Base-by-base conservation (phyloP, 2,329 filamentous ascomycete species). In the Rutstroemia sydowiana region DNA sequence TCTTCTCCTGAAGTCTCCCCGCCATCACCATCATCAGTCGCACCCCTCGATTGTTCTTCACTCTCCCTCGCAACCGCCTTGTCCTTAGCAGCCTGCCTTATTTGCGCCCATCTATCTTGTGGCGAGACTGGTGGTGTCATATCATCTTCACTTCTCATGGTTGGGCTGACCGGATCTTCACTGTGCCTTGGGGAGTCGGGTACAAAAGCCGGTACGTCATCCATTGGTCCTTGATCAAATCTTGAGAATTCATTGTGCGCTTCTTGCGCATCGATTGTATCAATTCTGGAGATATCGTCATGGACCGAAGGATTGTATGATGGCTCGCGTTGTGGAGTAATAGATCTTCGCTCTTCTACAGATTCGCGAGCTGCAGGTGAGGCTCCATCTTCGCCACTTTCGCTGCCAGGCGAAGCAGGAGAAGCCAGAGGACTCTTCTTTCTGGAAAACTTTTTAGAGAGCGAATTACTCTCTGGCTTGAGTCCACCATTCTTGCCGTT, bases 1-100 rank as follows among this genome's bases (percentile, higher is more conserved):
- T 95, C 92, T 77, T 97, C 92, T 51, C 88, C 90, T 65, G 87
- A 95, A n/a, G 88, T 93, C 61, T 95, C 89, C n/a, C 79, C n/a
- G n/a, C n/a, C 82, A 63, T 93, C 89, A 57, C 92, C 88, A 16
- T 77, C 82, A 53, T 84, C 82, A 7, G 75, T 71, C 26, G 73
- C 75, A 36, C 76, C 76, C 59, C 72, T 73, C 36, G 56, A 61
- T 57, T 82, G 78, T 61, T 87, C 82, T 59, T 89, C 85, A 49
- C 79, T 82, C 40, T 80, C 74, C 55, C 82, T 77, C 49, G 76
- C 77, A 32, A 87, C 87, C 5, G 80, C 75, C 54, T 90, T 80
- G 56, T 93, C 86, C 3, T 90, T 90, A 10, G 93, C 93, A 63
- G 96, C 96, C 75, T 91, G 92, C 59, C 91, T 82, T 60, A 97